These are phyloP conservation scores for Eurotiales sp. DNA, from an alignment of 2,329 filamentous ascomycete genomes.

Conservation along the genomic window DNA sequence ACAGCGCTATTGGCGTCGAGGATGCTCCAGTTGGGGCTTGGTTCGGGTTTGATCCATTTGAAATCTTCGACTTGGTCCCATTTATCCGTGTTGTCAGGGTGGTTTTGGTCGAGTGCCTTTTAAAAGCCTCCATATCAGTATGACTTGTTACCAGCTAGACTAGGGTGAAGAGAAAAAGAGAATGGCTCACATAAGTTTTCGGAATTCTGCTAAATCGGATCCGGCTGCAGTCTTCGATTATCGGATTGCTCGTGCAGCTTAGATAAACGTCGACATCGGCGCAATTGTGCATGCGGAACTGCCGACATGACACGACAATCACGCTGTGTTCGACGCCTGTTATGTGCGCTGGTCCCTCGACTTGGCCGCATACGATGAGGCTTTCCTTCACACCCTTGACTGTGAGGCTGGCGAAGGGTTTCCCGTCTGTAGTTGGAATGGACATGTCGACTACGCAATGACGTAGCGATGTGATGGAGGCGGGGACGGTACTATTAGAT, in stretches of 20 bases:
- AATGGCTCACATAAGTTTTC: constrained; percentile 60
- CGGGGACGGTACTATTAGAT: constrained; percentile 67
- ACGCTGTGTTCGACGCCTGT: constrained; percentile 69
- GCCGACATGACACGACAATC: constrained; percentile 75
- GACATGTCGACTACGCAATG: constrained; percentile 79
- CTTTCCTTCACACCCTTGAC: constrained; percentile 67
- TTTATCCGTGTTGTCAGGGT: constrained; percentile 53
- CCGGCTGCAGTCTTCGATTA: constrained; percentile 81
- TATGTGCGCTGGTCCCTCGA: constrained; percentile 77
- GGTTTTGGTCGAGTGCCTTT: constrained; percentile 30
- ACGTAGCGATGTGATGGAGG: constrained; percentile 65
- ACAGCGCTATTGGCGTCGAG: constrained; percentile 60
- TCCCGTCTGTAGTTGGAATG: constrained; percentile 53
- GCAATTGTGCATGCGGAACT: constrained; percentile 91
- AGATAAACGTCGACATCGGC: constrained; percentile 78
- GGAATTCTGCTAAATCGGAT: constrained; percentile 80
- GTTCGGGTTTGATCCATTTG: constrained; percentile 86
- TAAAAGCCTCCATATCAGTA: background rate
- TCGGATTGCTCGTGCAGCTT: constrained; percentile 75
- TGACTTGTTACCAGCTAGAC: background rate
- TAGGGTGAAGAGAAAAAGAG: background rate
- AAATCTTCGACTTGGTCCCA: constrained; percentile 96
- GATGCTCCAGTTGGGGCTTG: constrained; percentile 83
- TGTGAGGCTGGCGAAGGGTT: constrained; percentile 66
- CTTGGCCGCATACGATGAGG: constrained; percentile 72